A percentile compares a stretch with the other conserved stretches of the same genome.
Conservation (phyloP, 202 grass and related monocot genomes). For the Carex arenaria region DNA sequence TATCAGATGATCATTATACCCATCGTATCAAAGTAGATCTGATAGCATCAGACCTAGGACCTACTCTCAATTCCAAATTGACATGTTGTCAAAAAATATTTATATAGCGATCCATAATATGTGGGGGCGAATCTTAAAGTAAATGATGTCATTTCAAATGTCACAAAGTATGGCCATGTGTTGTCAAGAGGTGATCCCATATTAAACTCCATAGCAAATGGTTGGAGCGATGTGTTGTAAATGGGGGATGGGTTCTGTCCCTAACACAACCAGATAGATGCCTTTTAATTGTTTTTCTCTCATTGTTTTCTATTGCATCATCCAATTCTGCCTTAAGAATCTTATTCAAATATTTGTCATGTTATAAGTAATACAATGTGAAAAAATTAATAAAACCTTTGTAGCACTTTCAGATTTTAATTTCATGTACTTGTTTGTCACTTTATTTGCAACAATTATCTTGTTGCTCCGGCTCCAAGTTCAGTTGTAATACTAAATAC, state of each 20-base stretch:
- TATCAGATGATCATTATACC: no score
- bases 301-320: neutral
- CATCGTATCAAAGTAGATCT: no score
- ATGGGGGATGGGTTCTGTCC: neutral
- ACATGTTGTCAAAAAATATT: neutral
- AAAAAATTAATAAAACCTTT: no score
- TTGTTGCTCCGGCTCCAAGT: neutral
- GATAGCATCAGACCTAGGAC: no score
- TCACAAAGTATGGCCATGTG: neutral
- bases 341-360: neutral
- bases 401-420: neutral
- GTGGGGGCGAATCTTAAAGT: neutral
- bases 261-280: neutral
- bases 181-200: neutral
- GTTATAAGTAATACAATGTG: no score
- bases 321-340: neutral
- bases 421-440: neutral
- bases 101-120: neutral
- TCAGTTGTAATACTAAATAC: no score
- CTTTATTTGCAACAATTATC: neutral
- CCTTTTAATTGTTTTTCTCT: neutral
- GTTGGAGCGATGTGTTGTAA: neutral
- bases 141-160: constrained; percentile 10
- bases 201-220: neutral
- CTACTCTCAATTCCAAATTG: no score